Evolutionary conservation across 306 rosid species (phyloP).

Genomic region (Glycine latifolia): DNA sequence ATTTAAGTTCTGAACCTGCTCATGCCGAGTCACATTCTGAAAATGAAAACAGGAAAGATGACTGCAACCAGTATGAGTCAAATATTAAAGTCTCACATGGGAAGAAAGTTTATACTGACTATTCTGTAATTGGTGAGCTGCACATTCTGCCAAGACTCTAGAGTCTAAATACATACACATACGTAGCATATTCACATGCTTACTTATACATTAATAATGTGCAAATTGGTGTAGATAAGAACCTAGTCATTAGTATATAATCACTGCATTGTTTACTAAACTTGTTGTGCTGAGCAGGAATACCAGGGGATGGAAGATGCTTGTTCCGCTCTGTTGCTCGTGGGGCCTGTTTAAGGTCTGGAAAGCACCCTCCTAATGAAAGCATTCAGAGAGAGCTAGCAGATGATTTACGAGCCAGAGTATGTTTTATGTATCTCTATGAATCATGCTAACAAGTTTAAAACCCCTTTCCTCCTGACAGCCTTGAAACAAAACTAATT

Average conservation of each 20-base stretch:
- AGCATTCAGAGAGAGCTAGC: slow-evolving; percentile 79
- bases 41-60: slow-evolving; percentile 53
- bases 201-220: neutral
- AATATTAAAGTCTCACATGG: slow-evolving; percentile 67
- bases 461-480: neutral
- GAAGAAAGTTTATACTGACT: slow-evolving; percentile 79
- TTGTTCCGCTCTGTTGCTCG: slow-evolving; percentile 91
- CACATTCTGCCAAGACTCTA: slow-evolving; percentile 22
- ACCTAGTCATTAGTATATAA: neutral
- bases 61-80: slow-evolving; percentile 44
- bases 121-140: slow-evolving; percentile 83
- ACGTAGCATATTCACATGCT: slow-evolving; percentile 27
- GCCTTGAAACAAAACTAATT: slow-evolving; percentile 4
- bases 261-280: slow-evolving; percentile 38
- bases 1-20: slow-evolving; percentile 64
- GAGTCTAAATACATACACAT: neutral
- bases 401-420: slow-evolving; percentile 75
- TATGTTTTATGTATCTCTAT: slow-evolving; percentile 50
- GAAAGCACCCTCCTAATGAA: slow-evolving; percentile 75
- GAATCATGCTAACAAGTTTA: slow-evolving; percentile 22
- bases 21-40: slow-evolving; percentile 62
- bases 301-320: slow-evolving; percentile 98
- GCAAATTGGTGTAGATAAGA: neutral
- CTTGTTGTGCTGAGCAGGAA: slow-evolving; percentile 63
- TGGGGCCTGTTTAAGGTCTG: slow-evolving; percentile 81